A percentile compares a stretch with the other conserved stretches of the same genome.
Evolutionary conservation across 2,329 filamentous ascomycete genomes (phyloP).

Genomic region (Paraphoma sp.): DNA sequence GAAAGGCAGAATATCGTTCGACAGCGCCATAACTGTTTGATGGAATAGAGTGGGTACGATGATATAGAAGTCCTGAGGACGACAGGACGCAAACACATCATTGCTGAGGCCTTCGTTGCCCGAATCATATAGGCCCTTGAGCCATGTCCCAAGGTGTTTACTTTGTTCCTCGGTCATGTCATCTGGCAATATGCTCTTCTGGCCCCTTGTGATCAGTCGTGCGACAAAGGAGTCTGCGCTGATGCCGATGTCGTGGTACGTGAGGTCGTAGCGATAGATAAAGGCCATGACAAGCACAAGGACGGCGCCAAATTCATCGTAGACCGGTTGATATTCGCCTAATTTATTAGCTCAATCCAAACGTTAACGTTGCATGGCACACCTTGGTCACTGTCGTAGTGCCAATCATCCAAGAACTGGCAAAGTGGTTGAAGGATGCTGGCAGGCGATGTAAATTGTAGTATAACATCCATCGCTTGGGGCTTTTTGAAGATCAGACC

Average conservation of each 20-base stretch:
- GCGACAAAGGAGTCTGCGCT: slow-evolving; percentile 71
- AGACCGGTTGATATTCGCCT: slow-evolving; percentile 82
- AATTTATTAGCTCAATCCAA: slow-evolving; percentile 17
- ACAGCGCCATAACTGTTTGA: slow-evolving; percentile 74
- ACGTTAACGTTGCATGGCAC: not conserved
- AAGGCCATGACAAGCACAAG: slow-evolving; percentile 76
- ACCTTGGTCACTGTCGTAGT: slow-evolving; percentile 80
- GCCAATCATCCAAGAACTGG: slow-evolving; percentile 78
- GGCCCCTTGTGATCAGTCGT: slow-evolving; percentile 67
- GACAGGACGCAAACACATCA: slow-evolving; percentile 81
- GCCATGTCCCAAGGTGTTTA: slow-evolving; percentile 74
- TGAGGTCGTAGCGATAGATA: slow-evolving; percentile 76
- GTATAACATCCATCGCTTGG: slow-evolving; percentile 73
- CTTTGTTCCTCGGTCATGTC: slow-evolving; percentile 71
- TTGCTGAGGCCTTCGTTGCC: slow-evolving; percentile 75
- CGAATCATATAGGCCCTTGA: slow-evolving; percentile 74
- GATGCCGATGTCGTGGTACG: slow-evolving; percentile 68
- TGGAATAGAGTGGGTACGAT: slow-evolving; percentile 79
- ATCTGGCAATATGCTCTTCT: slow-evolving; percentile 63
- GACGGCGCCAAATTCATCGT: slow-evolving; percentile 84
- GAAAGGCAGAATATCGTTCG: slow-evolving; percentile 69
- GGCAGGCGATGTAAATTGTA: slow-evolving; percentile 75
- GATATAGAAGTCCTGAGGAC: slow-evolving; percentile 82
- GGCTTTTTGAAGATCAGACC: slow-evolving; percentile 75
- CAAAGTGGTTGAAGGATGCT: slow-evolving; percentile 77